These are phyloP conservation scores for Claviceps humidiphila DNA, from an alignment of 2,329 filamentous ascomycete genomes.

Conservation along the genomic window DNA sequence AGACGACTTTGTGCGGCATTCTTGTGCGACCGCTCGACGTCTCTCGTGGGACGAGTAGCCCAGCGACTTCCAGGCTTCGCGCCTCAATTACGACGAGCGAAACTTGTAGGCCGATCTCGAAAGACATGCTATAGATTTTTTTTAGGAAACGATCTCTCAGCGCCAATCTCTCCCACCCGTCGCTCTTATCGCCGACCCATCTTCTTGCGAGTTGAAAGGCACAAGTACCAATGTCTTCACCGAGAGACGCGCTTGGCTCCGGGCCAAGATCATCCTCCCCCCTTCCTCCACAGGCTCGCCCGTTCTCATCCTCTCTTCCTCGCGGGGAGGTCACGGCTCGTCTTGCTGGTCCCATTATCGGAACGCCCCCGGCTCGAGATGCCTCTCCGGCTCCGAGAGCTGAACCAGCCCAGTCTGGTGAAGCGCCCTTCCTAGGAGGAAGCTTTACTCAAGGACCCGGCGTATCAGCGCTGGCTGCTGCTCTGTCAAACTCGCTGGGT, in stretches of 20 bases:
- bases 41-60: not conserved
- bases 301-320: slow-evolving; percentile 38
- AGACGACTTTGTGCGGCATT: not conserved
- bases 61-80: not conserved
- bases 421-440: slow-evolving; percentile 53
- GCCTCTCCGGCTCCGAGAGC: slow-evolving; percentile 18
- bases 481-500: slow-evolving; percentile 63
- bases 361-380: slow-evolving; percentile 24
- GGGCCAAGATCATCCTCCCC: slow-evolving; percentile 33
- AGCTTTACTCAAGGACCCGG: slow-evolving; percentile 60
- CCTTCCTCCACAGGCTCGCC: slow-evolving; percentile 30
- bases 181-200: not conserved
- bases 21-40: not conserved
- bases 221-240: slow-evolving; percentile 22
- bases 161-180: not conserved
- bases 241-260: slow-evolving; percentile 24
- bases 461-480: slow-evolving; percentile 76
- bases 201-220: not conserved
- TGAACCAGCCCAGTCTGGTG: slow-evolving; percentile 20
- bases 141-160: not conserved
- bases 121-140: slow-evolving; percentile 2
- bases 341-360: slow-evolving; percentile 42
- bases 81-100: not conserved
- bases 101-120: not conserved
- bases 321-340: slow-evolving; percentile 48